A percentile compares a stretch with the other conserved stretches of the same genome.
These are phyloP conservation scores for Bryoerythrophyllum caledonicum DNA, from an alignment of 225 moss, liverwort and hornwort genomes.

Conservation along the genomic window DNA sequence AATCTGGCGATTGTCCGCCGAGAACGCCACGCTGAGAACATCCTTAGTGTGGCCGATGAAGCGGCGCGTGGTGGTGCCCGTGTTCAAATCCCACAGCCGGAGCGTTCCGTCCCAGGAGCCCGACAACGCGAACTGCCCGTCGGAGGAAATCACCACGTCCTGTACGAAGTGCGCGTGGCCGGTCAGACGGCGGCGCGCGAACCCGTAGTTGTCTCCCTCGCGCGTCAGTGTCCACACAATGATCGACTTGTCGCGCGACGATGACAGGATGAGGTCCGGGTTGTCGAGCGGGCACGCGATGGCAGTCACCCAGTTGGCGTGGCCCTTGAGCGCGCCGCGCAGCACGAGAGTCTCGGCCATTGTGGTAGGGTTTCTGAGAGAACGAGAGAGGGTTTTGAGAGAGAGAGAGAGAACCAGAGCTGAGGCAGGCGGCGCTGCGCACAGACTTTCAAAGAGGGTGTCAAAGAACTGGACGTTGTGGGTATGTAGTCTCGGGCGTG, in stretches of 20 bases:
- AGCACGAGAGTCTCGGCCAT: slow-evolving; percentile 92
- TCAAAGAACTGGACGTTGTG: rapidly evolving
- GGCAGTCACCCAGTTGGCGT: slow-evolving; percentile 92
- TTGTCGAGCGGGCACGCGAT: slow-evolving; percentile 97
- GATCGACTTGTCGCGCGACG: slow-evolving; percentile 90
- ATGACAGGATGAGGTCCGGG: slow-evolving; percentile 85
- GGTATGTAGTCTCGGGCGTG: slow-evolving; percentile 9
- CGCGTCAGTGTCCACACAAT: slow-evolving; percentile 82
- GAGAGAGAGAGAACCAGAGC: slow-evolving; percentile 20
- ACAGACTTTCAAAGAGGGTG: slow-evolving; percentile 56
- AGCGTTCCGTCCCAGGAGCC: slow-evolving; percentile 96
- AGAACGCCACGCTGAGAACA: slow-evolving; percentile 68
- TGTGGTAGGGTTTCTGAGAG: background rate
- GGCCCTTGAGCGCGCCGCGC: slow-evolving; percentile 83
- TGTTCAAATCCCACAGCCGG: slow-evolving; percentile 90
- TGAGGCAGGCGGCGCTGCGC: slow-evolving; percentile 61
- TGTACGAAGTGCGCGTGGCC: slow-evolving; percentile 88
- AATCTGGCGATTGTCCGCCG: slow-evolving; percentile 57
- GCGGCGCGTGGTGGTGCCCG: slow-evolving; percentile 81
- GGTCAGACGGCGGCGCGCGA: slow-evolving; percentile 70
- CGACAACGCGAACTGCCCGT: slow-evolving; percentile 88
- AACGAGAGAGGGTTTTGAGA: background rate
- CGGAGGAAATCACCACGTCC: slow-evolving; percentile 89
- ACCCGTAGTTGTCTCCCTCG: slow-evolving; percentile 83
- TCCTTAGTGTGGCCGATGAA: slow-evolving; percentile 96